These are phyloP conservation scores for Suzukiozyma palmioleophila DNA, from an alignment of 1,139 yeast species.

Conservation along the genomic window DNA sequence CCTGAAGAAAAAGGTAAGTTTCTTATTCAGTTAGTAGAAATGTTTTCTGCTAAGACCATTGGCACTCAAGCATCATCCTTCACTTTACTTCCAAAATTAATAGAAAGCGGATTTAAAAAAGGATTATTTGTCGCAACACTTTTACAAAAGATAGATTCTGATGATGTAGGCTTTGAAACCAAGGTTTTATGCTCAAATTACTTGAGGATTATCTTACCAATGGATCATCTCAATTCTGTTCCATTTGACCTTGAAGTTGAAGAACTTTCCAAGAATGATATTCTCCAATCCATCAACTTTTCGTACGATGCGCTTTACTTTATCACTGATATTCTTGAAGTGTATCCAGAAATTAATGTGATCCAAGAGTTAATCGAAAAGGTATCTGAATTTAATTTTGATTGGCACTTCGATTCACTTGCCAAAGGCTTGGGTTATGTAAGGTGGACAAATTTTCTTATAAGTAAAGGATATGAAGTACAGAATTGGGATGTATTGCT, in stretches of 20 bases:
- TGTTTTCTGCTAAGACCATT: slow-evolving; percentile 25
- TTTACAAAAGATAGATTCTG: slow-evolving; percentile 18
- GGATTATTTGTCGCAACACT: slow-evolving; percentile 25
- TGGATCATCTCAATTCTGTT: slow-evolving; percentile 6
- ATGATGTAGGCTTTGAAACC: slow-evolving; percentile 34
- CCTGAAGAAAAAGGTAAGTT: slow-evolving; percentile 24
- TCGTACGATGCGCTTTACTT: slow-evolving; percentile 1
- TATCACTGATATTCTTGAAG: background rate
- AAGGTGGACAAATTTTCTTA: slow-evolving; percentile 8
- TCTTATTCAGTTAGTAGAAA: slow-evolving; percentile 53
- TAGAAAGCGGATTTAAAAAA: slow-evolving; percentile 25
- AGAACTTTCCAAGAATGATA: slow-evolving; percentile 10
- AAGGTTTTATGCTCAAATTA: slow-evolving; percentile 16
- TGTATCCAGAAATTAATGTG: background rate
- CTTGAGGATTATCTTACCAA: slow-evolving; percentile 6
- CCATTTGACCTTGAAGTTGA: background rate
- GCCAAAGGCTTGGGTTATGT: slow-evolving; percentile 32
- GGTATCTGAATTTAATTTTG: slow-evolving; percentile 16
- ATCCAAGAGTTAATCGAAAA: background rate
- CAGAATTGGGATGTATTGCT: slow-evolving; percentile 17
- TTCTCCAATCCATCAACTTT: slow-evolving; percentile 7
- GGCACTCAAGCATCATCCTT: slow-evolving; percentile 23
- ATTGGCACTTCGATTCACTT: slow-evolving; percentile 25
- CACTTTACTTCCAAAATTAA: slow-evolving; percentile 17
- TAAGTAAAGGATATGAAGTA: background rate